Conservation (phyloP, 805 yeast species). For the Sugiyamaella boreocaroliniensis region DNA sequence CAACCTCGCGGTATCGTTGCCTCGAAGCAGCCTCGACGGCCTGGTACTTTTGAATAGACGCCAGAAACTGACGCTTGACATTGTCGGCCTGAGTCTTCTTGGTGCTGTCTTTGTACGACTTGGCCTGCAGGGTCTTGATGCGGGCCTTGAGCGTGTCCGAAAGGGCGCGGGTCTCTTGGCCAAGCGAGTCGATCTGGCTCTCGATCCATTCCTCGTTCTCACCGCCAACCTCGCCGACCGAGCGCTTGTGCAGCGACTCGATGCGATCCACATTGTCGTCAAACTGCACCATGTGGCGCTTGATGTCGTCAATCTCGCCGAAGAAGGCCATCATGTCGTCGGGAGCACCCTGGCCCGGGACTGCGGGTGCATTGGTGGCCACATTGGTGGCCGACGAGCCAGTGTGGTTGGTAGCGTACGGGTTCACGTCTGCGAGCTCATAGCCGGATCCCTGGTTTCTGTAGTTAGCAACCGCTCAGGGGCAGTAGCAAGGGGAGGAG, state of each 20-base stretch:
- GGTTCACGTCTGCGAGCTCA: slow-evolving; percentile 18
- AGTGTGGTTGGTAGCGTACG: slow-evolving; percentile 12
- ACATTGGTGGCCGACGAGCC: slow-evolving; percentile 1
- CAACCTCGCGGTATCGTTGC: slow-evolving; percentile 76
- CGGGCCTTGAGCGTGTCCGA: slow-evolving; percentile 69
- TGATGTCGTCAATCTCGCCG: slow-evolving; percentile 60
- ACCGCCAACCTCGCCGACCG: slow-evolving; percentile 66
- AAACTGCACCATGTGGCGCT: slow-evolving; percentile 63
- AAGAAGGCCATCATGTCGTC: slow-evolving; percentile 58
- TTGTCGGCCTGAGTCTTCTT: slow-evolving; percentile 88
- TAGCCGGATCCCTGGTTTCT: slow-evolving; percentile 10
- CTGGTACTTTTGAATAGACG: slow-evolving; percentile 79
- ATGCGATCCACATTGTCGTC: slow-evolving; percentile 62
- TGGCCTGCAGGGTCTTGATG: slow-evolving; percentile 68
- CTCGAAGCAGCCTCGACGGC: slow-evolving; percentile 80
- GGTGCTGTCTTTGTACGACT: slow-evolving; percentile 50
- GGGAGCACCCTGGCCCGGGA: slow-evolving; percentile 5
- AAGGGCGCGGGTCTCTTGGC: slow-evolving; percentile 70
- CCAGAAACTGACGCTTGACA: slow-evolving; percentile 75
- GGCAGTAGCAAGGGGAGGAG: not conserved
- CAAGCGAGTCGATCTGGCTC: slow-evolving; percentile 68
- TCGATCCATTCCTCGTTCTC: slow-evolving; percentile 57
- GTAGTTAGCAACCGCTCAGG: slow-evolving; percentile 1
- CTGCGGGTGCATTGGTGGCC: not conserved
- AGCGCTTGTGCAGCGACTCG: slow-evolving; percentile 60